Conservation (phyloP, 164 flowering plant species). For the Protea cynaroides region DNA sequence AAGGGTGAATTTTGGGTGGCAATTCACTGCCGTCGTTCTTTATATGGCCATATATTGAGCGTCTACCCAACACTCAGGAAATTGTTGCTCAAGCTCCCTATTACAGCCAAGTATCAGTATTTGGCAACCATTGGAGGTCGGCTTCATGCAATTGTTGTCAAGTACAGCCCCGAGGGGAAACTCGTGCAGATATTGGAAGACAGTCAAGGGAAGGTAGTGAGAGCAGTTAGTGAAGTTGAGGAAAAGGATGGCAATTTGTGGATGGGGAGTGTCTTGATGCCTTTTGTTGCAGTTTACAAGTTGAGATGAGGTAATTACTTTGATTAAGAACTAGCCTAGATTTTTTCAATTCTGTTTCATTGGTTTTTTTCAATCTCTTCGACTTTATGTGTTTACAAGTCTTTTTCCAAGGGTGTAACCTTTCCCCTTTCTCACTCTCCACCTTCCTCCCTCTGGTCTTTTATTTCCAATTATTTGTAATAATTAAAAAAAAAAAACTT, state of each 20-base stretch:
- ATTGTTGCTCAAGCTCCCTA: conserved; percentile 63
- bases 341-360: no score
- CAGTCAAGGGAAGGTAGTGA: conserved; percentile 80
- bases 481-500: no score
- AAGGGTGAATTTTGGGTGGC: conserved; percentile 95
- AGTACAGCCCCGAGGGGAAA: conserved; percentile 75
- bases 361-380: no score
- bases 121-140: conserved; percentile 49
- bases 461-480: no score
- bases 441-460: no score
- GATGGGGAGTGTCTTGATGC: conserved; percentile 90
- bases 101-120: conserved; percentile 43
- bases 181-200: conserved; percentile 71
- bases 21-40: conserved; percentile 48
- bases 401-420: no score
- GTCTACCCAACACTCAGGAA: conserved; percentile 44
- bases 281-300: conserved; percentile 69
- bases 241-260: conserved; percentile 90
- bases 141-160: conserved; percentile 43
- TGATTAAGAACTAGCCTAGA: not conserved
- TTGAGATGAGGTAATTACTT: conserved; percentile 14
- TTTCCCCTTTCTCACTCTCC: no score
- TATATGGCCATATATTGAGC: conserved; percentile 28
- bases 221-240: conserved; percentile 80
- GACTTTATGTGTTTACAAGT: no score